Evolutionary conservation across 2,329 filamentous ascomycete genomes (phyloP).

Genomic region (Thelonectria rubi): DNA sequence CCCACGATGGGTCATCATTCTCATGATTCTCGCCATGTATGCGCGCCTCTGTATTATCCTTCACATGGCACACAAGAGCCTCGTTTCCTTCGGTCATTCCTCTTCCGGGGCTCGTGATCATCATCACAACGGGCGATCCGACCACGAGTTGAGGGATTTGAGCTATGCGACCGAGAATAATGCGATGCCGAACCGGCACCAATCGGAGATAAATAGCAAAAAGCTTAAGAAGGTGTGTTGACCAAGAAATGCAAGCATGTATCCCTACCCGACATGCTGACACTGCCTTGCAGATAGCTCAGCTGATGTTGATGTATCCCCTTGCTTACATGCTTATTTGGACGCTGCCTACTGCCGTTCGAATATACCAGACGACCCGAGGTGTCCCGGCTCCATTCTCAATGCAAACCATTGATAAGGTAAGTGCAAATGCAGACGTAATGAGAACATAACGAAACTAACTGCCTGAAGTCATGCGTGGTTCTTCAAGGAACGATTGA

Average conservation of each 20-base stretch:
- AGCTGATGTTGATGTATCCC: slow-evolving; percentile 21
- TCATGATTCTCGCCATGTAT: slow-evolving; percentile 18
- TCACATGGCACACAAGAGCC: slow-evolving; percentile 5
- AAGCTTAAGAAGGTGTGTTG: slow-evolving; percentile 9
- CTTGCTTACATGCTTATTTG: slow-evolving; percentile 23
- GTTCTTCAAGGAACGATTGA: slow-evolving; percentile 20
- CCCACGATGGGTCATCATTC: slow-evolving; percentile 19
- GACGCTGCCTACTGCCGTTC: slow-evolving; percentile 12
- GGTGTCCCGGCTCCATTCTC: slow-evolving; percentile 13
- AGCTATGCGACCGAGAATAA: not conserved
- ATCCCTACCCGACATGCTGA: not conserved
- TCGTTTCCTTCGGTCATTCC: slow-evolving; percentile 7
- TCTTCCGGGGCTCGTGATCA: slow-evolving; percentile 3
- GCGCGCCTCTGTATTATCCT: slow-evolving; percentile 5
- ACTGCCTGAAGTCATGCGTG: slow-evolving; percentile 8
- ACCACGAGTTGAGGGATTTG: not conserved
- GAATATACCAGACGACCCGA: slow-evolving; percentile 19
- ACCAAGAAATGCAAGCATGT: not conserved
- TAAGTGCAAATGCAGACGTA: not conserved
- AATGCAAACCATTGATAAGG: slow-evolving; percentile 20
- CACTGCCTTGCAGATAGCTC: slow-evolving; percentile 7
- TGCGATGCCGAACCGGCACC: not conserved
- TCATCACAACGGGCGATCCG: not conserved
- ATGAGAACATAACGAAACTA: not conserved
- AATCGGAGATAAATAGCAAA: slow-evolving; percentile 5